Base-by-base conservation (phyloP, 1,139 yeast genomes). In the Pichia terricola region DNA sequence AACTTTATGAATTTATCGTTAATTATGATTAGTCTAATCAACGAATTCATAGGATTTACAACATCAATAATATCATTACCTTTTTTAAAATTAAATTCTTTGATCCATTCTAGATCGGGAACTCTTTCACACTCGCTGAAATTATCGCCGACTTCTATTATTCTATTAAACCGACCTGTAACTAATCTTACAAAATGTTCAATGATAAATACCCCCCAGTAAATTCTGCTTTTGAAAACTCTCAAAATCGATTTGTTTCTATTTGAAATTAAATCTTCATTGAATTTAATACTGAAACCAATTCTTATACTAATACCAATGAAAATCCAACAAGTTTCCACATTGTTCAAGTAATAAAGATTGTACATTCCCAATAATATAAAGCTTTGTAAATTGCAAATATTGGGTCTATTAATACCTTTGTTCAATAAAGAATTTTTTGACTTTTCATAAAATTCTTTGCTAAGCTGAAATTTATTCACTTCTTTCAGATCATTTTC, bases 131-230 rank as follows among this genome's bases (percentile, higher is more conserved):
- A 35, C 33, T 48, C 47, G 0, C 80, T 78, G 6, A 78, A 75
- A 54, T 79, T 81, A 36, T 73, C 69, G 41, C 73, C 65, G 50
- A 77, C 75, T 46, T 79, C 61, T 2, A 76, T 63, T 0, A 81
- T 7, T 8, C 7, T 8, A 8, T 31, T 72, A 0, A 82, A 81
- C 40, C 84, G 60, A 2, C 85, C 84, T 42, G 78, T 58, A 42
- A 78, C 63, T 41, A 78, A 60, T 56, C 80, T 72, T 28, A 78
- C 74, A 52, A 78, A 75, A 54, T 78, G 81, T 54, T 79, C 85
- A 3, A 82, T 81, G 50, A 78, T 66, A 53, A 74, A 79, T 44
- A 80, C 71, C 2, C 85, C 84, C 85, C 85, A 79, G 56, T 75
- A 79, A 8, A 79, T 75, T 50, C 85, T 30, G 33, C 33, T 30